Percentiles rank a stretch among this genome's conserved stretches.
phyloP scores from a whole-genome alignment of 2,329 filamentous ascomycete species.

The Sarocladium oryzae region DNA sequence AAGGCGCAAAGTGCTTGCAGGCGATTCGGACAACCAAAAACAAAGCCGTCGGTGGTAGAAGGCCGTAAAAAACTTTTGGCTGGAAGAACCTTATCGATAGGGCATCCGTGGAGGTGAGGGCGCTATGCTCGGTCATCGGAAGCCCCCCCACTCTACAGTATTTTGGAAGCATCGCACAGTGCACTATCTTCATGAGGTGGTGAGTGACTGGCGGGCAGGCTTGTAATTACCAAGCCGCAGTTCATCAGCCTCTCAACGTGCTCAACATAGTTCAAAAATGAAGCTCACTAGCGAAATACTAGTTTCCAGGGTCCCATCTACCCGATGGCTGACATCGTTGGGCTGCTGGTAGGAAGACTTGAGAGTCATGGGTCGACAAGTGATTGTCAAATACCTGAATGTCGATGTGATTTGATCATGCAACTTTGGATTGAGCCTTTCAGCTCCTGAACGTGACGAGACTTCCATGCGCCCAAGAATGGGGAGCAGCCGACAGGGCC shows the following conservation, averaged over 20 bases:
- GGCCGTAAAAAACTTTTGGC: slow-evolving; percentile 8
- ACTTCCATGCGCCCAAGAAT: not conserved
- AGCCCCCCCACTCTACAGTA: too few relatives aligned
- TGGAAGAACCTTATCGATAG: slow-evolving; percentile 1
- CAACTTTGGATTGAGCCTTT: not conserved
- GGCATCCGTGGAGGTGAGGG: not conserved
- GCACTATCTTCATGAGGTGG: too few relatives aligned
- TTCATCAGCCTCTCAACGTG: too few relatives aligned
- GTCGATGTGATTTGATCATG: not conserved
- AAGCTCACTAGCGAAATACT: too few relatives aligned
- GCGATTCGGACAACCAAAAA: not conserved
- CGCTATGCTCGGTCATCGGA: too few relatives aligned
- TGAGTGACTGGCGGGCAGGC: too few relatives aligned
- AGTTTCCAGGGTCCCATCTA: too few relatives aligned
- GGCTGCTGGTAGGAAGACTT: not conserved
- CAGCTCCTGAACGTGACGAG: slow-evolving; percentile 3
- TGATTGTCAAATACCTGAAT: not conserved
- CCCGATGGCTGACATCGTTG: not conserved
- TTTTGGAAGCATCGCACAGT: too few relatives aligned
- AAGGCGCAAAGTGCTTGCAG: not conserved
- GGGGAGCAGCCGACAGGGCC: not conserved
- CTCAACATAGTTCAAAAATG: too few relatives aligned
- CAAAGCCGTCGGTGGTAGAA: not conserved
- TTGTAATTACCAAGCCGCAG: too few relatives aligned
- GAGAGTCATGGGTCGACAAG: not conserved